Base-by-base conservation (phyloP, 139 green algal species). In the Asterochloris sp. region DNA sequence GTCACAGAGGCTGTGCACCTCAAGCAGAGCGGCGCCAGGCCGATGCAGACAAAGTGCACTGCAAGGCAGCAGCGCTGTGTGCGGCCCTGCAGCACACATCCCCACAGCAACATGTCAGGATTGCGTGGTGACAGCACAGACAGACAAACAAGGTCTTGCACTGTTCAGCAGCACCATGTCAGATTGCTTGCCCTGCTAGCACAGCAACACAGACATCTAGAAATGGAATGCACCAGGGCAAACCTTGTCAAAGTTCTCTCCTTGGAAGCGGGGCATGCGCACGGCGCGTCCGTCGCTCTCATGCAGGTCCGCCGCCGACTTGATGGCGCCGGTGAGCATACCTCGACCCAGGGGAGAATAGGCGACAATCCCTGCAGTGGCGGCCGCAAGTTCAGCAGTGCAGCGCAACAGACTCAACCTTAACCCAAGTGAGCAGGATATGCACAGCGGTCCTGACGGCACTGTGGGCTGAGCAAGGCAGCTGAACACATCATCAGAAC, bases 321-420 rank as follows among this genome's bases (percentile, higher is more conserved):
- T 83, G 64, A 89, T 79, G 17, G 60, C 79, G 62, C 74, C 89
- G 62, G 87, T 86, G 10, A 92, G 79, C 23, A 92, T 84, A 64
- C 89, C 87, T 38, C 89, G 87, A 38, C 89, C 87, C 76, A 92
- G 62, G 11, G 89, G 89, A 73, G 76, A 83, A 11, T 80, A 80
- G 17, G 75, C 60, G 17, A 80, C 54, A 69, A 80, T 69, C 17
- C 54, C 66, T 71, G 38, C 38, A 54, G 38, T 54, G 38, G 38
- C 38, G 38, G 38, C 38, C 2, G 38, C 38, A 54, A 6, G 4
- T 54, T 54, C 38, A 54, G 38, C 38, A 54, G 38, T 54, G 38
- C 38, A 54, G 38, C 4, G 38, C 38, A 54, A 6, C 6, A 6
- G 6, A 6, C 38, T 54, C 38, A 54, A 54, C 2, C 6, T 54